Evolutionary conservation across 352 stramenopile genomes (phyloP).

Genomic region (Globisporangium spinosum): DNA sequence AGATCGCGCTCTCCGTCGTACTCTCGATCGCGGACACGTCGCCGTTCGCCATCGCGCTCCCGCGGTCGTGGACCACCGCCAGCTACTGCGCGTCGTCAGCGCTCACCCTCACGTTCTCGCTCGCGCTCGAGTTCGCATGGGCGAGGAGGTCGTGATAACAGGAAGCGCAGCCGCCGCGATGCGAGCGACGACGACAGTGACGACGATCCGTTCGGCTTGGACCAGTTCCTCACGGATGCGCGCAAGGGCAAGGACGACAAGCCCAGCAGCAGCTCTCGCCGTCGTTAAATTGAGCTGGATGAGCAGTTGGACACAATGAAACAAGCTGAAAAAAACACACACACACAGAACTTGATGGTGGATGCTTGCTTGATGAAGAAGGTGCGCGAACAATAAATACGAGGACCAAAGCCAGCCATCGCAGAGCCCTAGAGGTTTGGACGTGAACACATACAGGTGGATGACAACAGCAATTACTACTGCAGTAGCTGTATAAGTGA

Average conservation of each 20-base stretch:
- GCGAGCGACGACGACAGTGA: slow-evolving; percentile 44
- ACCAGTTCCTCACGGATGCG: slow-evolving; percentile 80
- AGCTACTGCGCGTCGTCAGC: slow-evolving; percentile 4
- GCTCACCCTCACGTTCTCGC: slow-evolving; percentile 33
- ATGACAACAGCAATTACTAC: neutral
- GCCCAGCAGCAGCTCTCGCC: slow-evolving; percentile 25
- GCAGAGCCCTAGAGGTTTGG: neutral
- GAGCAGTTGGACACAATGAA: neutral
- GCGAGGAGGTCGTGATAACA: slow-evolving; percentile 21
- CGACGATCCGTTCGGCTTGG: slow-evolving; percentile 81
- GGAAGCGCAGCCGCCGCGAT: slow-evolving; percentile 46
- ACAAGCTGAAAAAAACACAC: neutral
- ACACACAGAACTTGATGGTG: neutral
- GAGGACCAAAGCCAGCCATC: neutral
- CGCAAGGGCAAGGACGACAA: slow-evolving; percentile 36
- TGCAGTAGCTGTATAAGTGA: neutral
- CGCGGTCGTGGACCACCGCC: neutral
- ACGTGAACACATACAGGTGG: neutral
- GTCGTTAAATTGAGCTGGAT: slow-evolving; percentile 21
- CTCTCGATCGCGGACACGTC: slow-evolving; percentile 40
- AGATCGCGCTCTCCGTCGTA: slow-evolving; percentile 35
- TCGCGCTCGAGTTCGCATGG: slow-evolving; percentile 38
- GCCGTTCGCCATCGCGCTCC: slow-evolving; percentile 31
- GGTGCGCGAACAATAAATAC: neutral
- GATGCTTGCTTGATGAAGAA: neutral